A percentile compares a stretch with the other conserved stretches of the same genome.
Conservation (phyloP, 2,329 filamentous ascomycete genomes). For the Fusarium aywerte region DNA sequence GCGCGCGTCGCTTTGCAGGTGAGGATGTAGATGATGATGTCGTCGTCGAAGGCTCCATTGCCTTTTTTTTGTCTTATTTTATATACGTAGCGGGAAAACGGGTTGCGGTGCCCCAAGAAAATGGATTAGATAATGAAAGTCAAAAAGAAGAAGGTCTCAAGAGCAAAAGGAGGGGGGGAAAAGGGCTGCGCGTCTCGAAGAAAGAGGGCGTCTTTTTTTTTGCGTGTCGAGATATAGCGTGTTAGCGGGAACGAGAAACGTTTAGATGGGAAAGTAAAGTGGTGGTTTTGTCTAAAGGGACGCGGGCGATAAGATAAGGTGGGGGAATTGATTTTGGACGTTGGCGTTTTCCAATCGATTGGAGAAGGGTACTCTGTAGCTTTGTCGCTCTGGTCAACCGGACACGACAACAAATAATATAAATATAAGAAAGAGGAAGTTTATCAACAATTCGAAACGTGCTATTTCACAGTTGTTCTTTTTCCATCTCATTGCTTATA, state of each 20-base stretch:
- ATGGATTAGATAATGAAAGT: neutral
- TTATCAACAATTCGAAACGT: neutral
- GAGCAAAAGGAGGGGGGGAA: neutral
- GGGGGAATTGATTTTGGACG: constrained; percentile 3
- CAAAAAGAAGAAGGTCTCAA: neutral
- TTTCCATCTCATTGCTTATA: neutral
- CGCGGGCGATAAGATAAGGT: constrained; percentile 40
- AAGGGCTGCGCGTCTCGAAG: neutral
- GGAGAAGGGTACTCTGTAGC: neutral
- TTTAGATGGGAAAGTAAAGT: constrained; percentile 23
- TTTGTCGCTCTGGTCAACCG: constrained; percentile 25
- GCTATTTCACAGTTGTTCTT: neutral
- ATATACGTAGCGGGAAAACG: neutral
- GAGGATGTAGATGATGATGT: constrained; percentile 45
- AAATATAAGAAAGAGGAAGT: neutral
- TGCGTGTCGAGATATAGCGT: constrained; percentile 25
- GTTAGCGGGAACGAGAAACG: constrained; percentile 25
- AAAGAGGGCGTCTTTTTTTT: neutral
- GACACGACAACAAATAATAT: constrained; percentile 21
- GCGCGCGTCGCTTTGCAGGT: constrained; percentile 61
- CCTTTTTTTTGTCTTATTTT: neutral
- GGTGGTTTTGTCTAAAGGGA: constrained; percentile 35
- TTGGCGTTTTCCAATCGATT: constrained; percentile 1
- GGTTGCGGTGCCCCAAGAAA: neutral
- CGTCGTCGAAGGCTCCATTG: constrained; percentile 39